A percentile compares a stretch with the other conserved stretches of the same genome.
These are phyloP conservation scores for Sugiyamaella smithiae DNA, from an alignment of 805 yeast genomes.

Conservation along the genomic window DNA sequence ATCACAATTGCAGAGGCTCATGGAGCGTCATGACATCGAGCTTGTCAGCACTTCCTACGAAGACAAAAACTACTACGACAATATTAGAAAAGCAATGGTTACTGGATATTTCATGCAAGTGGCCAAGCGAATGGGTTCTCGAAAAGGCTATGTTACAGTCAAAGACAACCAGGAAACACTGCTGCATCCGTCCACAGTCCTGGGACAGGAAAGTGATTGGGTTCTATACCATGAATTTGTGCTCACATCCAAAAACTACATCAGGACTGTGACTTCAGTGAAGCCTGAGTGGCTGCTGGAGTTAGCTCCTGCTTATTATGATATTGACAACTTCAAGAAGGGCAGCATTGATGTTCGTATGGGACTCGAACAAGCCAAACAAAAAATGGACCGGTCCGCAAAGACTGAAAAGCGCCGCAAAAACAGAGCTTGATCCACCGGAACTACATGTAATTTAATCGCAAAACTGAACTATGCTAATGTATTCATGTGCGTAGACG, in stretches of 20 bases:
- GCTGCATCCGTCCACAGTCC: conserved; percentile 88
- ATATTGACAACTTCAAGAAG: conserved; percentile 57
- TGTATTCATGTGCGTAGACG: no score
- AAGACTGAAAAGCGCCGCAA: conserved; percentile 4
- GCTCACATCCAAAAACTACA: conserved; percentile 86
- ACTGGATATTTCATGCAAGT: conserved; percentile 99
- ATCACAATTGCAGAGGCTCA: conserved; percentile 72
- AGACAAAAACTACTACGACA: conserved; percentile 64
- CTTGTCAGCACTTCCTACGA: conserved; percentile 66
- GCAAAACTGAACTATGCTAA: no score
- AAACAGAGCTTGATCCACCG: no score
- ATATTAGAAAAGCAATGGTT: conserved; percentile 79
- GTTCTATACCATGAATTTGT: conserved; percentile 83
- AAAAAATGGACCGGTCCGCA: conserved; percentile 35
- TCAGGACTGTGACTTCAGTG: conserved; percentile 87
- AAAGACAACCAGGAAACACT: conserved; percentile 95
- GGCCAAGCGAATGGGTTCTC: conserved; percentile 78
- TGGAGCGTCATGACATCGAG: conserved; percentile 77
- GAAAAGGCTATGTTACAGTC: conserved; percentile 67
- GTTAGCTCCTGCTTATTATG: conserved; percentile 69
- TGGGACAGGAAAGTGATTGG: conserved; percentile 90
- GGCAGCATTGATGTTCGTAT: conserved; percentile 74
- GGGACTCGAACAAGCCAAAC: conserved; percentile 60
- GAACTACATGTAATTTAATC: no score
- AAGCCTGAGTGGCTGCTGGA: conserved; percentile 92